Base-by-base conservation (phyloP, 805 yeast genomes). In the Candida wancherniae region DNA sequence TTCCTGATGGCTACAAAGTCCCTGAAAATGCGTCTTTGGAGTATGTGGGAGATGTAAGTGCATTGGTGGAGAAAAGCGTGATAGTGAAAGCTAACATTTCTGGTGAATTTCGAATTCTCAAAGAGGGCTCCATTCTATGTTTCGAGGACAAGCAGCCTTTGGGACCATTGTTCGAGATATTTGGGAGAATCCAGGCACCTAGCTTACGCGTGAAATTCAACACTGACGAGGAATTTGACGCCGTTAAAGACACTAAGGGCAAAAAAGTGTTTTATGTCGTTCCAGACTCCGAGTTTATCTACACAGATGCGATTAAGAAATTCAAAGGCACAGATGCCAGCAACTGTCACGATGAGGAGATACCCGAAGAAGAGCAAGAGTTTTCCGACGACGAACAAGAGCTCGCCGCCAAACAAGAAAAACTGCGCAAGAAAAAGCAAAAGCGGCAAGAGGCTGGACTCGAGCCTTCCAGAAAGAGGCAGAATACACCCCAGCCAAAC, bases 331-430 rank as follows among this genome's bases (percentile, higher is more conserved):
- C 87, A 2, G 98, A 92, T 61, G 98, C 98, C 0, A 83, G 94
- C 49, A 92, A 92, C 47, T 80, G 85, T 55, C 82, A 85, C 53
- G 98, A 92, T 55, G 97, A 92, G 59, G 98, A 92, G 50, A 58
- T 90, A 18, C 86, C 95, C 0, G 87, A 79, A 45, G 94, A 84
- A 18, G 97, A 92, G 54, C 94, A 85, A 54, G 97, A 90, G 52
- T 90, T 80, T 45, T 84, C 96, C 1, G 97, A 92, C 54, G 97
- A 92, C 56, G 97, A 90, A 51, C 75, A 74, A 39, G 97, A 92
- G 54, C 72, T 77, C 45, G 80, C 74, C 20, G 74, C 73, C 26
- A 88, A 82, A 51, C 73, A 71, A 31, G 57, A 67, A 14, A 78
- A 71, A 53, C 84, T 81, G 57, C 73, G 71, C 36, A 55, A 53